Evolutionary conservation across 176 grass and related monocot species (phyloP).

Genomic region (Avena insularis): DNA sequence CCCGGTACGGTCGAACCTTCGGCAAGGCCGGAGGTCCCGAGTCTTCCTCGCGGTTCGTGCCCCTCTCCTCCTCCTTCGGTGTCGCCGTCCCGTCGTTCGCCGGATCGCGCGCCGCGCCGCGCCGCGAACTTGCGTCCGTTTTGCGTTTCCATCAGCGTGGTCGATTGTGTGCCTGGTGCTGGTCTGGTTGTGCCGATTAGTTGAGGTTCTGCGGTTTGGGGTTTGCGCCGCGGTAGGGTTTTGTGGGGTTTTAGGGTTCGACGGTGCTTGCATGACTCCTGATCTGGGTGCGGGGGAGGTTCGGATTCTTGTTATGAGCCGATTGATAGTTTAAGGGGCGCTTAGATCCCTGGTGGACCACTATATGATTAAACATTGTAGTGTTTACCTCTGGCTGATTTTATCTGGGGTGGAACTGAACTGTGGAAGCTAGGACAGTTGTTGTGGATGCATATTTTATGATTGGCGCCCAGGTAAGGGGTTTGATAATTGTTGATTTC

Average conservation of each 20-base stretch:
- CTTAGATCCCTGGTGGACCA: not conserved
- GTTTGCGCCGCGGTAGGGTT: slow-evolving; percentile 33
- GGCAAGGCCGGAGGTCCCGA: not conserved
- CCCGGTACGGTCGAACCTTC: slow-evolving; percentile 11
- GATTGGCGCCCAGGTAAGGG: not conserved
- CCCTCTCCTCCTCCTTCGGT: not conserved
- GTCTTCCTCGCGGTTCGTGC: slow-evolving; percentile 42
- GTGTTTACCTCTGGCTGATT: slow-evolving; percentile 9
- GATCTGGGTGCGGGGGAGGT: slow-evolving; percentile 18
- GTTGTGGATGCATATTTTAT: not conserved
- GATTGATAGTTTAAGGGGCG: not conserved
- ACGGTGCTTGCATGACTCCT: slow-evolving; percentile 25
- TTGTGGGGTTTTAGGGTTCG: slow-evolving; percentile 31
- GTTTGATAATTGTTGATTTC: not conserved
- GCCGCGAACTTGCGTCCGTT: not conserved
- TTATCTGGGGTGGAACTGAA: not conserved
- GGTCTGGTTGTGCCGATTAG: not conserved
- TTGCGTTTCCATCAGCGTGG: slow-evolving; percentile 20
- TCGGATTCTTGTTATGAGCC: not conserved
- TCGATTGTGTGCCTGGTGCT: not conserved
- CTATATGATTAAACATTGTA: not conserved
- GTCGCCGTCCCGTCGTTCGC: not conserved
- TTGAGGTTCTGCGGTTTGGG: not conserved
- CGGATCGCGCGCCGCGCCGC: slow-evolving; percentile 33
- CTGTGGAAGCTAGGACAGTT: not conserved